Base-by-base conservation (phyloP, 129 eudicot species). In the Ambrosia trifida region DNA sequence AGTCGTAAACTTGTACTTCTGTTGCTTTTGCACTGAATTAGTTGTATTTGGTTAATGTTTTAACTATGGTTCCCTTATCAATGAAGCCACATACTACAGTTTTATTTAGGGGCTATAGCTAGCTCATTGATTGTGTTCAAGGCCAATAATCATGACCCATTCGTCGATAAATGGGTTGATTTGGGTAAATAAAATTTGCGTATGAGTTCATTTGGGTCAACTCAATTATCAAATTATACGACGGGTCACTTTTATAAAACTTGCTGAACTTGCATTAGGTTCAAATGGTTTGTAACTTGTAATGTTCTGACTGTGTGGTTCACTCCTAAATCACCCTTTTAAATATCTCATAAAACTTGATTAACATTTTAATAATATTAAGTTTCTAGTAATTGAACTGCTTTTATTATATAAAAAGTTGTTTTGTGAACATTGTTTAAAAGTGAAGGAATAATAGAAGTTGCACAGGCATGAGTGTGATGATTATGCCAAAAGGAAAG, bases 401-500 rank as follows among this genome's bases (percentile, higher is more conserved):
- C 19, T 54, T 19, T 57, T 11, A 12, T 14, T 4, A 40, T 24
- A 10, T 28, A 28, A 24, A 57, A 56, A 56, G 8, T 11, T 4
- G 63, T 3, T 57, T 57, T 57, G 63, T 28, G 35, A 57, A 57
- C 63, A 57, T 17, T 6, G 38, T 57, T 10, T 24, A 24, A 57
- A 57, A 28, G 38, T 57, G 63, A 57, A 57, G 63, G 28, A 57
- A 28, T 19, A 54, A 54, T 54, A 18, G 8, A 54, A 54, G 4
- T 56, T 56, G 36, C 53, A 35, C 40, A 71, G 65, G 67, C 74
- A 35, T 64, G 68, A 49, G 44, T 50, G 71, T 76, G 78, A 78
- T 81, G 58, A 84, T 81, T 60, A 62, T 77, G 36, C 72, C 64
- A 69, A 69, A 77, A 77, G 70, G 64, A 66, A 69, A 61, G 32